Percentiles rank a stretch among this genome's conserved stretches.
Evolutionary conservation across 73 alveolate genomes (phyloP).

Genomic region (Breviolum minutum): DNA sequence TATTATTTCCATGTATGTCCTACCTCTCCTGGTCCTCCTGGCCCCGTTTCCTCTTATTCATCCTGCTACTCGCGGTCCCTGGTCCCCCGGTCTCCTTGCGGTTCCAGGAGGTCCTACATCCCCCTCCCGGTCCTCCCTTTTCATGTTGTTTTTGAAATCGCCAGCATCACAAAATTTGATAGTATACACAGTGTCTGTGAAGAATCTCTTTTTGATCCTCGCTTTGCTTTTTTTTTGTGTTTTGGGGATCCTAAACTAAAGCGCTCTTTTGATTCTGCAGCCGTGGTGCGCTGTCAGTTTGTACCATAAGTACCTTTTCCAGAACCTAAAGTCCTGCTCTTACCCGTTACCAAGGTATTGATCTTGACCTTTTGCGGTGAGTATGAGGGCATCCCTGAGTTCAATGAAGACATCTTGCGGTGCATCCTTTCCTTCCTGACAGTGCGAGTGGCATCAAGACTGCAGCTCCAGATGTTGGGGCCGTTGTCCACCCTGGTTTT

Average conservation of each 20-base stretch:
- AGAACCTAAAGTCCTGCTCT: not conserved
- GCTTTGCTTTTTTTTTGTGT: too few species aligned
- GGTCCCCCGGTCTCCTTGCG: too few species aligned
- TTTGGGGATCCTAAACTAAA: not conserved
- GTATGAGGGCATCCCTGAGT: conserved; percentile 49
- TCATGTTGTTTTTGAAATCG: too few species aligned
- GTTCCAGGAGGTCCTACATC: too few species aligned
- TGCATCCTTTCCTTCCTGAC: conserved; percentile 49
- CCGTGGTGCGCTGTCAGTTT: not conserved
- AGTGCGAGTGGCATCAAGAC: conserved; percentile 26
- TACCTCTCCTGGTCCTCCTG: too few species aligned
- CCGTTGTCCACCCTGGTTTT: not conserved
- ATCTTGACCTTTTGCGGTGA: conserved; percentile 56
- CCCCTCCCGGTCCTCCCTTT: too few species aligned
- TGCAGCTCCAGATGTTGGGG: not conserved
- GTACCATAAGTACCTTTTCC: not conserved
- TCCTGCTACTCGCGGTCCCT: too few species aligned
- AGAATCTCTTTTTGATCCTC: too few species aligned
- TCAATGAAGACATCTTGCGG: conserved; percentile 64
- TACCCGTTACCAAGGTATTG: not conserved
- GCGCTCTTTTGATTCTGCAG: not conserved
- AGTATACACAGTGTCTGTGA: too few species aligned
- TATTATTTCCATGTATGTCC: too few species aligned
- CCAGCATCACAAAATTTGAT: too few species aligned
- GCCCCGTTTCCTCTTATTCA: too few species aligned